phyloP scores from a whole-genome alignment of 768 basidiomycete genomes.

The Crucibulum laeve region DNA sequence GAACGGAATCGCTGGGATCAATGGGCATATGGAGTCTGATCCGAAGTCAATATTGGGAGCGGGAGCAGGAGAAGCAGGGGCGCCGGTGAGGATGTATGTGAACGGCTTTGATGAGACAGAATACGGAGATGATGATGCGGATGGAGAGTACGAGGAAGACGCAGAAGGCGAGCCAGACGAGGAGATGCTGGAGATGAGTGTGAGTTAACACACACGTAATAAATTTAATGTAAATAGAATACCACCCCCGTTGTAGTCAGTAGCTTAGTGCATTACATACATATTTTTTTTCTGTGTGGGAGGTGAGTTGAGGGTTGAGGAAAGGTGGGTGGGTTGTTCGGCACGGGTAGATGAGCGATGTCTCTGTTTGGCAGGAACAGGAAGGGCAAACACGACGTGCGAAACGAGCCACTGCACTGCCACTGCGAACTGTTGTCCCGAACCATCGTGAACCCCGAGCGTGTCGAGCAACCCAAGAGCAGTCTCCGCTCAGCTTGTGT shows the following conservation, averaged over 20 bases:
- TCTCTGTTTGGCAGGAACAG: slow-evolving; percentile 17
- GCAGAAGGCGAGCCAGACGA: slow-evolving; percentile 36
- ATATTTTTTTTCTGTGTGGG: neutral
- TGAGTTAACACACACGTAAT: slow-evolving; percentile 16
- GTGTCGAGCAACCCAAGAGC: no score
- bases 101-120: slow-evolving; percentile 27
- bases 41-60: slow-evolving; percentile 21
- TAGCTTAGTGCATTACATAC: neutral
- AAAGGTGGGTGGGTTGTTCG: slow-evolving; percentile 8
- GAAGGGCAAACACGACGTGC: slow-evolving; percentile 18
- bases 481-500: no score
- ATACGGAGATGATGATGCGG: slow-evolving; percentile 36
- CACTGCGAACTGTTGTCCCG: slow-evolving; percentile 3
- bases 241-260: neutral
- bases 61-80: slow-evolving; percentile 21
- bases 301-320: slow-evolving; percentile 4
- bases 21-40: slow-evolving; percentile 21
- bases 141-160: slow-evolving; percentile 37
- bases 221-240: slow-evolving; percentile 1
- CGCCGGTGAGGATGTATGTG: slow-evolving; percentile 25
- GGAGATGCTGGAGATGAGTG: slow-evolving; percentile 21
- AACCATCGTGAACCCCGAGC: no score
- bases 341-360: no score
- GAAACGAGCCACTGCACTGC: slow-evolving; percentile 27
- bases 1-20: slow-evolving; percentile 11